Evolutionary conservation across 2,329 filamentous ascomycete genomes (phyloP).

Genomic region (Claviceps africana): DNA sequence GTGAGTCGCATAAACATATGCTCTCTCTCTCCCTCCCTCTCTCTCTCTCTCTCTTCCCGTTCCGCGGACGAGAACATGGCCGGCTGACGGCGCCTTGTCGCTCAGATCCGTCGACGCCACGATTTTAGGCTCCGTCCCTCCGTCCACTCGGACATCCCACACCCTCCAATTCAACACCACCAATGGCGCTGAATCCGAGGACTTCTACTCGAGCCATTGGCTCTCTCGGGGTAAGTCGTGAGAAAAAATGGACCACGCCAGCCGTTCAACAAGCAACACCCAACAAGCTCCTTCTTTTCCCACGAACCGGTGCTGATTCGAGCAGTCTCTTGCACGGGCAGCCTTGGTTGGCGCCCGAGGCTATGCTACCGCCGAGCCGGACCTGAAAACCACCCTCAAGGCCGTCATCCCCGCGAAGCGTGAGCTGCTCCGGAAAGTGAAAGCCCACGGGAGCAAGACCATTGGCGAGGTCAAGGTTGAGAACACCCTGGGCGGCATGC

Average conservation of each 20-base stretch:
- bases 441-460: slow-evolving; percentile 65
- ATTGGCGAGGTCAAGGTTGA: slow-evolving; percentile 89
- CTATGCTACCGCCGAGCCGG: slow-evolving; percentile 70
- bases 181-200: slow-evolving; percentile 52
- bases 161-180: slow-evolving; percentile 10
- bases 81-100: slow-evolving; percentile 2
- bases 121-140: slow-evolving; percentile 1
- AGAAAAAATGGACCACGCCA: too few species aligned
- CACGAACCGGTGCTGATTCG: not conserved
- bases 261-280: too few species aligned
- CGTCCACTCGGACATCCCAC: slow-evolving; percentile 1
- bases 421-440: slow-evolving; percentile 87
- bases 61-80: not conserved
- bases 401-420: slow-evolving; percentile 81
- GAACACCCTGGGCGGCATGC: slow-evolving; percentile 92
- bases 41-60: too few species aligned
- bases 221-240: slow-evolving; percentile 44
- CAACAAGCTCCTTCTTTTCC: not conserved
- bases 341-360: slow-evolving; percentile 27
- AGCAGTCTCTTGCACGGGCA: slow-evolving; percentile 13
- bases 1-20: not conserved
- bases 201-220: slow-evolving; percentile 48
- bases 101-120: slow-evolving; percentile 1
- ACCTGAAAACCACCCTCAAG: slow-evolving; percentile 77
- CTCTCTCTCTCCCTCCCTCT: not conserved